Evolutionary conservation across 352 stramenopile species (phyloP).

Genomic region (Peronospora destructor): DNA sequence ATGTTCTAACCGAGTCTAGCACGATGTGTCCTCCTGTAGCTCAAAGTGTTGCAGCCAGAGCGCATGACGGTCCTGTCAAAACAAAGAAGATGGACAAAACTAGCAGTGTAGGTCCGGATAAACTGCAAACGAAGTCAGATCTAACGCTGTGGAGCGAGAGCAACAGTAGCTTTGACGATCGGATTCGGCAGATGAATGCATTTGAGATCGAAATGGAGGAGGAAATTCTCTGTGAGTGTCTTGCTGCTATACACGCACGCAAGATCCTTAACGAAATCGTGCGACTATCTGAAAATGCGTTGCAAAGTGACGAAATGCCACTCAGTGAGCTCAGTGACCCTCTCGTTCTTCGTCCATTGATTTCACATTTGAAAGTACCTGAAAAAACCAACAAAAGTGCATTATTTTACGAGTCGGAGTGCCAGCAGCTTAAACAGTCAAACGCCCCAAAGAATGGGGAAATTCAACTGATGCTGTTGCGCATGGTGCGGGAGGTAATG

Average conservation of each 20-base stretch:
- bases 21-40: slow-evolving; percentile 13
- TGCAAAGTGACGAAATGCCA: slow-evolving; percentile 26
- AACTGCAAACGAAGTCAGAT: slow-evolving; percentile 24
- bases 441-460: slow-evolving; percentile 28
- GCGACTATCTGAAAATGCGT: slow-evolving; percentile 33
- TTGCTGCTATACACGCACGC: slow-evolving; percentile 56
- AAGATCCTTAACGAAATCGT: slow-evolving; percentile 66
- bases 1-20: slow-evolving; percentile 59
- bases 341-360: slow-evolving; percentile 59
- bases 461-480: slow-evolving; percentile 61
- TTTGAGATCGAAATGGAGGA: slow-evolving; percentile 68
- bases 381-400: slow-evolving; percentile 4
- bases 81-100: slow-evolving; percentile 28
- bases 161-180: slow-evolving; percentile 53
- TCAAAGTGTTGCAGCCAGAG: slow-evolving; percentile 20
- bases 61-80: slow-evolving; percentile 40
- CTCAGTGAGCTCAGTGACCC: slow-evolving; percentile 56
- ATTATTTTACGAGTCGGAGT: background rate
- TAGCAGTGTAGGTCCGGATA: slow-evolving; percentile 6
- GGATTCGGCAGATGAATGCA: slow-evolving; percentile 46
- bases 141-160: slow-evolving; percentile 65
- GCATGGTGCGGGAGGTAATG: slow-evolving; percentile 43
- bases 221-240: slow-evolving; percentile 42
- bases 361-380: slow-evolving; percentile 37
- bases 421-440: slow-evolving; percentile 19